Conservation (phyloP, 2,329 filamentous ascomycete genomes). For the Huntiella omanensis region DNA sequence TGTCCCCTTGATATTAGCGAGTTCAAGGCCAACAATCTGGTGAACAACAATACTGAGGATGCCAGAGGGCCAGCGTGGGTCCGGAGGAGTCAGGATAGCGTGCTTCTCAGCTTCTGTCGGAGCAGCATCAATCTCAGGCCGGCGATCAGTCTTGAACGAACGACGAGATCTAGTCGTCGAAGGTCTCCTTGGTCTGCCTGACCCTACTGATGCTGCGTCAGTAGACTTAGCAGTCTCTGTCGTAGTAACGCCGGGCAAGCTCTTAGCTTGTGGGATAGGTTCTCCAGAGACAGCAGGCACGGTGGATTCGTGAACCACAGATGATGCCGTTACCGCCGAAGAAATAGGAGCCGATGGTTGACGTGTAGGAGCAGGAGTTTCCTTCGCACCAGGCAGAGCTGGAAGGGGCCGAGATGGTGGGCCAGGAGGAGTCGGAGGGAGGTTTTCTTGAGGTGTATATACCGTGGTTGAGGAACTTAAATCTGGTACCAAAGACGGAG, state of each 20-base stretch:
- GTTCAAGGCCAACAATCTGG: conserved; percentile 84
- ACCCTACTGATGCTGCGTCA: too few species aligned
- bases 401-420: not conserved
- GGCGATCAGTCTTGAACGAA: conserved; percentile 29
- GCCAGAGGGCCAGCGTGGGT: conserved; percentile 90
- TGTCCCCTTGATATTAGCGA: conserved; percentile 80
- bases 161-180: not conserved
- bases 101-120: conserved; percentile 48
- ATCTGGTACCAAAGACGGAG: too few species aligned
- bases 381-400: not conserved
- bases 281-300: not conserved
- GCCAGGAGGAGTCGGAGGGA: too few species aligned
- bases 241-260: not conserved
- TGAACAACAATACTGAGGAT: conserved; percentile 74
- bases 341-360: conserved; percentile 1
- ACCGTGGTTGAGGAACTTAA: too few species aligned
- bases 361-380: too few species aligned
- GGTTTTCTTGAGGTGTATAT: too few species aligned
- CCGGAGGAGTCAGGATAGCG: conserved; percentile 74
- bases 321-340: conserved; percentile 7
- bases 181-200: too few species aligned
- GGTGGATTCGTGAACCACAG: conserved; percentile 2
- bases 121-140: conserved; percentile 31
- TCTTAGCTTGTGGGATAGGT: not conserved
- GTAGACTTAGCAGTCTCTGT: too few species aligned